phyloP scores from a whole-genome alignment of 176 grass and related monocot genomes.

The Luzula sylvatica region DNA sequence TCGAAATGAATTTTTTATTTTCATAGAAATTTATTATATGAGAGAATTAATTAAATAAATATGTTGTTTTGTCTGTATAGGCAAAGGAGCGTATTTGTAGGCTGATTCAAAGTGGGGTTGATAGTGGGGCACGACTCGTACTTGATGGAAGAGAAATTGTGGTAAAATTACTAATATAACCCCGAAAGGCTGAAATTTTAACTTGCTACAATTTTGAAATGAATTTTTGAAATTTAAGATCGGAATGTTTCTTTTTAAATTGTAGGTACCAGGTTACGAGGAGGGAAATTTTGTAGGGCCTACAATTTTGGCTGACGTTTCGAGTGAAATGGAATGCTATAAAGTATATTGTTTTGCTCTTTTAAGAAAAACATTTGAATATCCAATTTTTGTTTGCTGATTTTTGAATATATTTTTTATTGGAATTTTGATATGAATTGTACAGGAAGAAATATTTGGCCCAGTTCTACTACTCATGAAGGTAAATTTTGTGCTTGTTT shows the following conservation, averaged over 20 bases:
- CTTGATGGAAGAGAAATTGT: conserved; percentile 77
- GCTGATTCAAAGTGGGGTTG: conserved; percentile 77
- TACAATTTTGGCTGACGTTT: conserved; percentile 76
- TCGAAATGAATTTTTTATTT: background rate
- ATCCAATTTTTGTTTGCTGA: background rate
- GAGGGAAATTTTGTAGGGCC: conserved; percentile 92
- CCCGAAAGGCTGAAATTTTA: no score
- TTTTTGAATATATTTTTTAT: background rate
- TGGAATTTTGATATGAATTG: background rate
- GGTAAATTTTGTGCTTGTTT: conserved; percentile 28
- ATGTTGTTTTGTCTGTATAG: conserved; percentile 24
- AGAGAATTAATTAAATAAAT: background rate
- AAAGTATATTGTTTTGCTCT: conserved; percentile 39
- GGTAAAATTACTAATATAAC: conserved; percentile 27
- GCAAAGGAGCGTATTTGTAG: conserved; percentile 95
- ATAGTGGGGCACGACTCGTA: conserved; percentile 58
- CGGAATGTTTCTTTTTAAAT: background rate
- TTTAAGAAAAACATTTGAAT: background rate
- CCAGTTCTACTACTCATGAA: conserved; percentile 94
- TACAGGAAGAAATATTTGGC: conserved; percentile 81
- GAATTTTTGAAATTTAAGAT: background rate
- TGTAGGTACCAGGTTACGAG: conserved; percentile 63
- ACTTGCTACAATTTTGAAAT: background rate
- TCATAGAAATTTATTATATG: background rate
- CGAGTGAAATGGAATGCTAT: conserved; percentile 87